These are phyloP conservation scores for Verruconis gallopava DNA, from an alignment of 2,329 filamentous ascomycete genomes.

Conservation along the genomic window DNA sequence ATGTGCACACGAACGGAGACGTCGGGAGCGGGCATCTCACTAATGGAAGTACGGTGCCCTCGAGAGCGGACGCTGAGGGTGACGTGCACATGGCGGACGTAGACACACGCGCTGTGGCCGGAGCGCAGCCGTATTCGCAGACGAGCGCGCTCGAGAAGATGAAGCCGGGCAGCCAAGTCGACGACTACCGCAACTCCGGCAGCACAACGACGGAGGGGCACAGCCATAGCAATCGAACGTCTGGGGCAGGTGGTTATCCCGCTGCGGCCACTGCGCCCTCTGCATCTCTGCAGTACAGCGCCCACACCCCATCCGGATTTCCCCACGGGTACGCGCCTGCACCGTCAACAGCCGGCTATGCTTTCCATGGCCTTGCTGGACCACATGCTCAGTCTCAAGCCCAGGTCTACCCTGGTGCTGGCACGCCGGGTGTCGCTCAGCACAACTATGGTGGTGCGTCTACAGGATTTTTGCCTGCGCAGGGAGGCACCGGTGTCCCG, in stretches of 20 bases:
- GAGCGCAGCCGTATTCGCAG: slow-evolving; percentile 8
- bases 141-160: slow-evolving; percentile 47
- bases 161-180: slow-evolving; percentile 42
- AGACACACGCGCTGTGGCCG: slow-evolving; percentile 17
- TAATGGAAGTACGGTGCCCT: slow-evolving; percentile 15
- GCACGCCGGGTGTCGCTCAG: not conserved
- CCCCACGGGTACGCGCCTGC: not conserved
- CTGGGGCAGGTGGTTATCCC: slow-evolving; percentile 21
- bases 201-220: slow-evolving; percentile 79
- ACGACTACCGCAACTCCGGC: slow-evolving; percentile 67
- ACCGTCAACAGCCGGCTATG: not conserved
- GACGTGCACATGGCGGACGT: slow-evolving; percentile 18
- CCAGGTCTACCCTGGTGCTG: not conserved
- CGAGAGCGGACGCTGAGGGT: slow-evolving; percentile 26
- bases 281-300: slow-evolving; percentile 28
- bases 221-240: slow-evolving; percentile 37
- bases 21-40: not conserved
- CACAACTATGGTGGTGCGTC: not conserved
- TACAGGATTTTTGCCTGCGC: not conserved
- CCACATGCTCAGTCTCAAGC: not conserved
- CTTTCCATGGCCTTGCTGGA: not conserved
- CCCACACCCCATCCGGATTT: not conserved
- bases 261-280: slow-evolving; percentile 37
- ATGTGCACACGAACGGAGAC: not conserved
- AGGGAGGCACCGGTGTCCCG: not conserved